Base-by-base conservation (phyloP, 352 stramenopile genomes). In the Phytophthora crassamura region DNA sequence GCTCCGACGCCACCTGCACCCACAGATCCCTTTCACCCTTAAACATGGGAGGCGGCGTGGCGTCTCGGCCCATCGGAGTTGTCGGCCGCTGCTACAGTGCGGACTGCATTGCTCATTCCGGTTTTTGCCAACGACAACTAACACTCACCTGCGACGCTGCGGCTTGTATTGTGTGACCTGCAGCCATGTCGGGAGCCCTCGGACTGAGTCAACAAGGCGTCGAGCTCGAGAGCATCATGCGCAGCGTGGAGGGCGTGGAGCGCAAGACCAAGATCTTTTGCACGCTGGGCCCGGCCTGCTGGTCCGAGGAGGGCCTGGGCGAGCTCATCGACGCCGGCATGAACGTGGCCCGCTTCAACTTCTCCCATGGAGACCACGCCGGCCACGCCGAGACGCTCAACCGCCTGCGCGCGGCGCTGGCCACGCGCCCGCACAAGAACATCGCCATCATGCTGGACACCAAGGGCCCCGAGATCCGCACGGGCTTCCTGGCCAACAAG, bases 281-380 rank as follows among this genome's bases (percentile, higher is more conserved):
- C 64, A 98, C 91, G 25, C 71, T 98, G 32, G 91, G 91, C 33
- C 91, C 91, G 30, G 64, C 88, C 16, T 97, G 87, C 64, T 99
- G 97, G 96, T 89, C 90, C 33, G 93, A 99, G 36, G 90, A 97
- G 45, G 95, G 75, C 30, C 83, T 99, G 35, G 94, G 96, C 33
- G 64, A 94, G 48, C 74, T 92, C 50, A 88, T 92, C 55, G 84
- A 92, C 57, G 71, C 75, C 46, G 97, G 97, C 64, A 98, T 99
- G 93, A 97, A 96, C 64, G 87, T 99, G 9, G 98, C 98, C 72
- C 87, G 98, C 42, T 87, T 99, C 57, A 99, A 99, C 80, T 99
- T 99, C 77, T 99, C 94, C 25, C 98, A 99, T 78, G 98, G 97
- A 30, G 98, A 98, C 53, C 94, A 97, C 60, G 87, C 97, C 57